Evolutionary conservation across 2,329 filamentous ascomycete species (phyloP).

Genomic region (Bipolaris zeicola): DNA sequence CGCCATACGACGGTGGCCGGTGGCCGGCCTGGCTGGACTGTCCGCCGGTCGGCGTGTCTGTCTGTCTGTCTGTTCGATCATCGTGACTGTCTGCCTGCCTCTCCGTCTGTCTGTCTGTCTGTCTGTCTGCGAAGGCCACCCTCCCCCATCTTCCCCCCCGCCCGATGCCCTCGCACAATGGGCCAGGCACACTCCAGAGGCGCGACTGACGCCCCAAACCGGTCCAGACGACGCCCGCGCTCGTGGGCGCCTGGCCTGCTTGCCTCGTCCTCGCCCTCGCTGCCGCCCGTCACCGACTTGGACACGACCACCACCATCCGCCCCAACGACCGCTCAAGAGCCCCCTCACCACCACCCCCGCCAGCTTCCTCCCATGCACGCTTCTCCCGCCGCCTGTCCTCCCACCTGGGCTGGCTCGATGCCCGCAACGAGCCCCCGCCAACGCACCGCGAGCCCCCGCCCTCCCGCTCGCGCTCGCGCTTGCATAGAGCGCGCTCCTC

Average conservation of each 20-base stretch:
- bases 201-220: conserved; percentile 29
- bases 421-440: conserved; percentile 36
- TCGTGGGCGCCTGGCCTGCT: conserved; percentile 43
- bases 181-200: conserved; percentile 47
- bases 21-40: neutral
- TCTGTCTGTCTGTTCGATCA: neutral
- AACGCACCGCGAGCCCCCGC: conserved; percentile 10
- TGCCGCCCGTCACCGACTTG: conserved; percentile 3
- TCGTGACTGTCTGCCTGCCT: neutral
- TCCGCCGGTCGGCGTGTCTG: neutral
- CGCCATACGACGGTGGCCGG: conserved; percentile 3
- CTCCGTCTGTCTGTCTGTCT: conserved; percentile 2
- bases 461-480: conserved; percentile 38
- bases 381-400: conserved; percentile 37
- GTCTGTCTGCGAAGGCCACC: conserved; percentile 25
- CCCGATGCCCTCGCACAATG: conserved; percentile 42
- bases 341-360: conserved; percentile 3
- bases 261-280: conserved; percentile 17
- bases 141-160: neutral
- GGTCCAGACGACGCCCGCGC: conserved; percentile 36
- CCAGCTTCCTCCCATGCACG: neutral
- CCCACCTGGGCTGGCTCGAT: conserved; percentile 37
- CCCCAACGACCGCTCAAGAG: conserved; percentile 22
- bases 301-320: conserved; percentile 20
- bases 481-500: conserved; percentile 46